Evolutionary conservation across 257 asterid genomes (phyloP).

Genomic region (Datura wrightii): DNA sequence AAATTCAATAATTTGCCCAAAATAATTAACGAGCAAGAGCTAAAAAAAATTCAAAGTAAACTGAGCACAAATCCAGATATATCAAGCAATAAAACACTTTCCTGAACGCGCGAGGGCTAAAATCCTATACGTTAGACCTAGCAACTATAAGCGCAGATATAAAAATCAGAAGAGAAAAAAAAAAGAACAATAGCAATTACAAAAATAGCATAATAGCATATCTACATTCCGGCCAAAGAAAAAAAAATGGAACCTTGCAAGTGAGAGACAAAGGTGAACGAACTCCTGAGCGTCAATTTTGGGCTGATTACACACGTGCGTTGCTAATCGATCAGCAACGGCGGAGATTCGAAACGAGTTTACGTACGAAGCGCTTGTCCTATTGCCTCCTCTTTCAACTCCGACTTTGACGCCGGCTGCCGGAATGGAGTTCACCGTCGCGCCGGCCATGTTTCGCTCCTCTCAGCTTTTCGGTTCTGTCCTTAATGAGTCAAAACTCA

Average conservation of each 20-base stretch:
- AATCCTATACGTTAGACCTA: not conserved
- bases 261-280: constrained; percentile 63
- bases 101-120: not conserved
- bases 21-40: not conserved
- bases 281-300: constrained; percentile 46
- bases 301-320: constrained; percentile 33
- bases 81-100: not conserved
- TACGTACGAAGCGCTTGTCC: constrained; percentile 34
- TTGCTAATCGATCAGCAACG: constrained; percentile 52
- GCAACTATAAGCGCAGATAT: constrained; percentile 2
- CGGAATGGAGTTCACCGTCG: constrained; percentile 39
- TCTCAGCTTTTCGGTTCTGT: not conserved
- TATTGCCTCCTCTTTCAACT: not conserved
- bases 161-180: not conserved
- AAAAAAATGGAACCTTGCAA: constrained; percentile 39
- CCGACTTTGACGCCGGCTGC: constrained; percentile 18
- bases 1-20: no score
- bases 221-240: not conserved
- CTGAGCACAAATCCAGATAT: not conserved
- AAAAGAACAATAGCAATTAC: not conserved
- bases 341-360: constrained; percentile 59
- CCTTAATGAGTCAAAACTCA: not conserved
- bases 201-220: not conserved
- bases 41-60: not conserved
- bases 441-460: constrained; percentile 31